These are phyloP conservation scores for Cladochytrium replicatum DNA, from an alignment of 192 early-diverging fungal genomes.

Conservation along the genomic window DNA sequence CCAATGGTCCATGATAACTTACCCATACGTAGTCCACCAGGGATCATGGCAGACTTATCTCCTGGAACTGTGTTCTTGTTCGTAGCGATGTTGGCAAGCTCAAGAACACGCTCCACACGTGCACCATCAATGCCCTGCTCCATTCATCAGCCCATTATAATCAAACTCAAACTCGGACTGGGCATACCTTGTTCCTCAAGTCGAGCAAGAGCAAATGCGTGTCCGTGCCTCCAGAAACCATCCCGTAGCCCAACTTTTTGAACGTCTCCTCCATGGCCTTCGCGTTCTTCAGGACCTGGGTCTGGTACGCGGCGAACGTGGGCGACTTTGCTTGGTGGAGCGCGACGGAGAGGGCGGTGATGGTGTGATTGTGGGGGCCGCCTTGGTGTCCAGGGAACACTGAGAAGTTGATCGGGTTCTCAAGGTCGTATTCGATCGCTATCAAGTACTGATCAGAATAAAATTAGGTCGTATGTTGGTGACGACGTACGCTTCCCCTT, in stretches of 20 bases:
- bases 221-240: conserved; percentile 92
- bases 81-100: conserved; percentile 91
- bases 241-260: conserved; percentile 55
- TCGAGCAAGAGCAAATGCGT: conserved; percentile 90
- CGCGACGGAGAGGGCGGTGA: conserved; percentile 88
- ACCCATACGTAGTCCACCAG: conserved; percentile 88
- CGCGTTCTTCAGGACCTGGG: conserved; percentile 82
- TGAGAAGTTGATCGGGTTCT: conserved; percentile 86
- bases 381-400: conserved; percentile 99
- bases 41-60: conserved; percentile 87
- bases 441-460: neutral
- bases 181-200: conserved; percentile 55
- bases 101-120: conserved; percentile 89
- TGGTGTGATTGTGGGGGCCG: conserved; percentile 99
- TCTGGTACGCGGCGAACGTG: conserved; percentile 84
- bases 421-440: conserved; percentile 83
- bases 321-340: conserved; percentile 71
- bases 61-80: conserved; percentile 99
- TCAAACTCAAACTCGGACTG: neutral
- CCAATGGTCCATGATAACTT: conserved; percentile 6
- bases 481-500: conserved; percentile 64
- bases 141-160: conserved; percentile 4
- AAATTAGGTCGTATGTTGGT: neutral
- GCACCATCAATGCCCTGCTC: conserved; percentile 80
- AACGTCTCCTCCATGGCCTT: conserved; percentile 80